Conservation (phyloP, 345 rosid species). For the Corymbia maculata region DNA sequence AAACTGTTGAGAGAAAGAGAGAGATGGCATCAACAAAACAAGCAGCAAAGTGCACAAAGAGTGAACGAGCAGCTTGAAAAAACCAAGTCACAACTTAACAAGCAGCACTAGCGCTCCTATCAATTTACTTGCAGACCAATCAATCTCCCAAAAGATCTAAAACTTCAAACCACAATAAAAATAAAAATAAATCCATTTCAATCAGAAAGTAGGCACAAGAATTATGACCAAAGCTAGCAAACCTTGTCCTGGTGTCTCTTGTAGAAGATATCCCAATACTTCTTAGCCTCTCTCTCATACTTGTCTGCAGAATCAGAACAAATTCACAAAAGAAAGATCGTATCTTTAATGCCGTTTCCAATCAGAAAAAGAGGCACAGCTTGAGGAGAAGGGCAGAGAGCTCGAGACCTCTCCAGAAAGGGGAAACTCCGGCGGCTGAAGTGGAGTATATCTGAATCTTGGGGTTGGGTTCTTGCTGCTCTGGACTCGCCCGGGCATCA, state of each 20-base stretch:
- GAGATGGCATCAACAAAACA: background rate
- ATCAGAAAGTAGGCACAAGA: background rate
- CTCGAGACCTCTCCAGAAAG: slow-evolving; percentile 70
- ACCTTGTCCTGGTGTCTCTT: slow-evolving; percentile 80
- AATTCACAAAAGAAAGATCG: background rate
- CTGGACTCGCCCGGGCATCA: background rate
- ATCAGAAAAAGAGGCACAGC: background rate
- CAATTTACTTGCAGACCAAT: background rate
- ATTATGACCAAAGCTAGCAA: background rate
- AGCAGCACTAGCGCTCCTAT: background rate
- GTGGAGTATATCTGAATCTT: slow-evolving; percentile 67
- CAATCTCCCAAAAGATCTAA: background rate
- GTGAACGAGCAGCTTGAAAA: background rate
- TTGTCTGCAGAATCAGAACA: slow-evolving; percentile 31
- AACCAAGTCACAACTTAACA: background rate
- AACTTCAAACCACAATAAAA: background rate
- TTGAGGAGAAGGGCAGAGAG: background rate
- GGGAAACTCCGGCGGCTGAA: slow-evolving; percentile 37
- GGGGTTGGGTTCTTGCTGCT: slow-evolving; percentile 18
- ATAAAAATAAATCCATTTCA: background rate
- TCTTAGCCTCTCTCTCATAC: slow-evolving; percentile 81
- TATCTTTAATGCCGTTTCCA: background rate
- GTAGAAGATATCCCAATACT: slow-evolving; percentile 86
- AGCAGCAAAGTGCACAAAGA: background rate
- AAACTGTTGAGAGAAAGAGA: slow-evolving; percentile 31